Conservation (phyloP, 2,329 filamentous ascomycete genomes). For the Chaetomiaceae sp. region DNA sequence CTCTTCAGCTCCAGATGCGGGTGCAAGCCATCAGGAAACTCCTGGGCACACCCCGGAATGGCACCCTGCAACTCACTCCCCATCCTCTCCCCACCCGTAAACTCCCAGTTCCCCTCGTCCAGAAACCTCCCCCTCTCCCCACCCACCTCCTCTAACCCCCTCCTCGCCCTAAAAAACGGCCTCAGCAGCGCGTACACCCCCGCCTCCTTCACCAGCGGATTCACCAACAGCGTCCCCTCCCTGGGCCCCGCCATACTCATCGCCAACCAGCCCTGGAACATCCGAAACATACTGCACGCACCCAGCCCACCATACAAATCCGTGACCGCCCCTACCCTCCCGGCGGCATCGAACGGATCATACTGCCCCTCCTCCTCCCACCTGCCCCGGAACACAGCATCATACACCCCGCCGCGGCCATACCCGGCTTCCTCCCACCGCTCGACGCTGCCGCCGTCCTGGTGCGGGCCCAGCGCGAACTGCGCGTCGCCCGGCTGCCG, state of each 20-base stretch:
- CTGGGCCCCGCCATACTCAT: constrained; percentile 67
- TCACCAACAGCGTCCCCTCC: constrained; percentile 77
- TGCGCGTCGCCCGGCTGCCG: constrained; percentile 62
- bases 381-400: constrained; percentile 61
- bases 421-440: constrained; percentile 69
- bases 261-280: constrained; percentile 85
- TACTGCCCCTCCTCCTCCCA: constrained; percentile 63
- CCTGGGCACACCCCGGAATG: constrained; percentile 60
- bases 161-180: constrained; percentile 66
- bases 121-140: constrained; percentile 27
- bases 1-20: constrained; percentile 61
- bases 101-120: constrained; percentile 34
- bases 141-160: constrained; percentile 27
- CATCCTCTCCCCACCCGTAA: constrained; percentile 23
- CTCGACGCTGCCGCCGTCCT: constrained; percentile 69
- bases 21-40: constrained; percentile 58
- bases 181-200: constrained; percentile 76
- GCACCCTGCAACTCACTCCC: constrained; percentile 56
- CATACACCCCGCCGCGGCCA: constrained; percentile 61
- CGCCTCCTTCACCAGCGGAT: constrained; percentile 67
- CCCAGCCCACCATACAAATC: constrained; percentile 78
- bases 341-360: constrained; percentile 73
- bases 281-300: constrained; percentile 76
- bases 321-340: constrained; percentile 59
- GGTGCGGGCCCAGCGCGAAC: constrained; percentile 67